A percentile compares a stretch with the other conserved stretches of the same genome.
Evolutionary conservation across 208 protist species (phyloP).

Genomic region (Phytomonas francai): DNA sequence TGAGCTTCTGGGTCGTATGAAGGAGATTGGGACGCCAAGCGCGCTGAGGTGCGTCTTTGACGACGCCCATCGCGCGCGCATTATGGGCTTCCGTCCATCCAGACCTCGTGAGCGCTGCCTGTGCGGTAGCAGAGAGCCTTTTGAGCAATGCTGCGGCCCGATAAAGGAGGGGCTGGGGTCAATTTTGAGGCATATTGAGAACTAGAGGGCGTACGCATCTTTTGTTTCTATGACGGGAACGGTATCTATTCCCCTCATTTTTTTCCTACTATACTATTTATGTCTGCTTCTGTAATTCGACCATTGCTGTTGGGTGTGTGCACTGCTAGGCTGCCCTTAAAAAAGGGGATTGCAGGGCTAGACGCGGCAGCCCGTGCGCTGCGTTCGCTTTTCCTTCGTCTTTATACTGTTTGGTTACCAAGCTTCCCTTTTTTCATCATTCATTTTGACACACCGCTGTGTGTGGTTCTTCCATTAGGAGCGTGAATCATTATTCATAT

Average conservation of each 20-base stretch:
- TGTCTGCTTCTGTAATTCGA: not conserved
- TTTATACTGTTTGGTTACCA: not conserved
- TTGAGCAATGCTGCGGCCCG: constrained; percentile 31
- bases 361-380: not conserved
- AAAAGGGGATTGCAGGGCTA: not conserved
- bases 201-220: not conserved
- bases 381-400: not conserved
- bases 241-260: not conserved
- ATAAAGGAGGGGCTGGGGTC: constrained; percentile 26
- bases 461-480: not conserved
- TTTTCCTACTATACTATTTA: not conserved
- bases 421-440: not conserved
- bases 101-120: constrained; percentile 13
- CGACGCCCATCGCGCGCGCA: constrained; percentile 16
- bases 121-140: constrained; percentile 41
- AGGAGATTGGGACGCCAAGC: constrained; percentile 22
- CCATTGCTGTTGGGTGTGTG: too few relatives aligned
- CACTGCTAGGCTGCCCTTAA: not conserved
- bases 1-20: constrained; percentile 20
- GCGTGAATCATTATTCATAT: not conserved
- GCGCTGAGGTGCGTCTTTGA: constrained; percentile 48
- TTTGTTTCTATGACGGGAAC: not conserved
- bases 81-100: constrained; percentile 9
- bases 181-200: not conserved
- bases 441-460: not conserved